These are phyloP conservation scores for Musa itinerans DNA, from an alignment of 176 grass and related monocot species.

Conservation along the genomic window DNA sequence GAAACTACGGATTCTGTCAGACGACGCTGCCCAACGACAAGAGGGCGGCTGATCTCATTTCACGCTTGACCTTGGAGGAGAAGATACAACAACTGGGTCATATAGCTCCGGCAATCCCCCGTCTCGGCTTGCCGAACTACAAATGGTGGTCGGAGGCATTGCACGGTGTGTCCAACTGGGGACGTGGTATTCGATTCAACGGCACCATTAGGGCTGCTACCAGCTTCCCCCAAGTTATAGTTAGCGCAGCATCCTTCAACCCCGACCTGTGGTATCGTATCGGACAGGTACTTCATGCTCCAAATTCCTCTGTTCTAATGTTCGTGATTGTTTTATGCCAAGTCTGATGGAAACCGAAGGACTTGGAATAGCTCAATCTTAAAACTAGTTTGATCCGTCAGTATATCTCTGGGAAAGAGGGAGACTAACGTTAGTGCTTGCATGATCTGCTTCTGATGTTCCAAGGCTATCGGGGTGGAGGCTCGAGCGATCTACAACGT, in stretches of 20 bases:
- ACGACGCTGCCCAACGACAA: slow-evolving; percentile 26
- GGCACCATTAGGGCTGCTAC: slow-evolving; percentile 54
- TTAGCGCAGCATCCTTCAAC: slow-evolving; percentile 78
- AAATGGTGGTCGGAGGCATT: slow-evolving; percentile 98
- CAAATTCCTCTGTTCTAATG: too few relatives aligned
- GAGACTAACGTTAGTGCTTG: slow-evolving; percentile 22
- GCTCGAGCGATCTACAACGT: slow-evolving; percentile 75
- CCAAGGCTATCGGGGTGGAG: slow-evolving; percentile 69
- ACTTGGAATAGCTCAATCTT: too few relatives aligned
- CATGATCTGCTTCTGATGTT: not conserved
- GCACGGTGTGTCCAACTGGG: slow-evolving; percentile 58
- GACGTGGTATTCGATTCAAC: slow-evolving; percentile 62
- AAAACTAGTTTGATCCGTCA: too few relatives aligned
- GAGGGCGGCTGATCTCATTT: slow-evolving; percentile 53
- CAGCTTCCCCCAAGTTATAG: slow-evolving; percentile 95
- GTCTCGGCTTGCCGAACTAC: slow-evolving; percentile 75
- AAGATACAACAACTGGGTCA: slow-evolving; percentile 84
- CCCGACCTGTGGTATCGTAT: slow-evolving; percentile 81
- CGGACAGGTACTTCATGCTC: slow-evolving; percentile 43
- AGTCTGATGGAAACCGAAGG: too few relatives aligned
- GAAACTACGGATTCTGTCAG: slow-evolving; percentile 54
- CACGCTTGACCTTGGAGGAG: slow-evolving; percentile 56
- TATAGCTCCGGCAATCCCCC: slow-evolving; percentile 38
- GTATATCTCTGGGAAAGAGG: not conserved
- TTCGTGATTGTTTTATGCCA: too few relatives aligned